Evolutionary conservation across 2,329 filamentous ascomycete species (phyloP).

Genomic region (Fusarium incarnatum): DNA sequence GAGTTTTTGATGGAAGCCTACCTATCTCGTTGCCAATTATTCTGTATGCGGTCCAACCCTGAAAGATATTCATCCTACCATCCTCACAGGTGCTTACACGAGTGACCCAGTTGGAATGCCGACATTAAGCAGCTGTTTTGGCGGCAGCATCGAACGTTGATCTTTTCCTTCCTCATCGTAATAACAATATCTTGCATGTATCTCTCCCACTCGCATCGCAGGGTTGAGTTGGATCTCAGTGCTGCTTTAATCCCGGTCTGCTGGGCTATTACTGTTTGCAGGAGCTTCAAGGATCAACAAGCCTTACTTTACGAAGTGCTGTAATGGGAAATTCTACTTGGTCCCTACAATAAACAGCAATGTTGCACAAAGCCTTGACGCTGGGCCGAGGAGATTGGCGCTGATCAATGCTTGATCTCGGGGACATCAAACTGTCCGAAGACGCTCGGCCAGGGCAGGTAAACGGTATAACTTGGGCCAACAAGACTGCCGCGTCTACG

Average conservation of each 20-base stretch:
- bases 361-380: slow-evolving; percentile 2
- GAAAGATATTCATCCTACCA: neutral
- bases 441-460: neutral
- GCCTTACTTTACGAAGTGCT: slow-evolving; percentile 7
- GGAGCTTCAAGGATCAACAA: neutral
- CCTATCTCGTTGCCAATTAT: neutral
- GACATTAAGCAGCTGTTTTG: slow-evolving; percentile 2
- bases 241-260: slow-evolving; percentile 2
- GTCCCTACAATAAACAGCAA: neutral
- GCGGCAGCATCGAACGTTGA: neutral
- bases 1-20: slow-evolving; percentile 2
- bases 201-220: slow-evolving; percentile 9
- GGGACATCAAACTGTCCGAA: neutral
- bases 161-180: neutral
- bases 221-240: neutral
- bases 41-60: neutral
- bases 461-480: neutral
- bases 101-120: slow-evolving; percentile 22
- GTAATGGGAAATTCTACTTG: neutral
- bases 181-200: neutral
- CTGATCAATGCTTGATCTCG: slow-evolving; percentile 8
- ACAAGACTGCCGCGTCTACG: slow-evolving; percentile 10
- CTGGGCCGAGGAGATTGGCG: neutral
- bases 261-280: neutral
- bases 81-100: slow-evolving; percentile 18